Base-by-base conservation (phyloP, 2,329 filamentous ascomycete species). In the Simplicillium sp. region DNA sequence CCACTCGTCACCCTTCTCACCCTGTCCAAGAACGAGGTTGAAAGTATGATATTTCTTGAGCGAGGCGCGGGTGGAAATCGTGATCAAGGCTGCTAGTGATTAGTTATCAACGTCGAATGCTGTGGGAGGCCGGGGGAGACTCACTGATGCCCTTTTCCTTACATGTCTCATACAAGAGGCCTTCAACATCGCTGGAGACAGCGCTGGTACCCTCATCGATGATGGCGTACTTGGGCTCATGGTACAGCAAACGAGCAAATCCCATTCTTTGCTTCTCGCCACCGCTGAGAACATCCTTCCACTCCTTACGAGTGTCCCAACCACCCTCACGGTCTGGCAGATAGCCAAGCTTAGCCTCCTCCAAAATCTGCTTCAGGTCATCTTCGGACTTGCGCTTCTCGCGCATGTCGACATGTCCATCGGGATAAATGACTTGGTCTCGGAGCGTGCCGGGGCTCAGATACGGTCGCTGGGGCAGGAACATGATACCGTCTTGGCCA, bases 341-440 rank as follows among this genome's bases (percentile, higher is more conserved):
- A 60, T 98, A 97, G 4, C 88, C 90, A 0, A 98, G 72, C 42
- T 79, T 79, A 0, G 89, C 89, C 39, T 86, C 84, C 42, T 95
- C 86, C 3, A 98, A 73, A 3, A 94, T 77, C 18, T 71, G 71
- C 55, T 82, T 77, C 15, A 98, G 73, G 49, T 94, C 85, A 28
- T 77, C 70, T 57, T 98, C 92, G 3, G 76, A 78, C 51, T 82
- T 81, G 13, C 83, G 80, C 46, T 83, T 82, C 44, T 86, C 81
- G 25, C 80, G 82, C 92, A 98, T 97, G 54, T 98, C 92, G 34
- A 89, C 69, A 57, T 94, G 90, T 7, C 87, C 90, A 53, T 98
- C 88, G 0, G 92, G 92, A 52, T 98, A 98, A 56, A 97, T 96
- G 54, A 98, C 87, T 65, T 98, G 94, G 54, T 98, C 94, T 18